These are phyloP conservation scores for Phoenix dactylifera DNA, from an alignment of 176 grass and related monocot genomes.

Conservation along the genomic window DNA sequence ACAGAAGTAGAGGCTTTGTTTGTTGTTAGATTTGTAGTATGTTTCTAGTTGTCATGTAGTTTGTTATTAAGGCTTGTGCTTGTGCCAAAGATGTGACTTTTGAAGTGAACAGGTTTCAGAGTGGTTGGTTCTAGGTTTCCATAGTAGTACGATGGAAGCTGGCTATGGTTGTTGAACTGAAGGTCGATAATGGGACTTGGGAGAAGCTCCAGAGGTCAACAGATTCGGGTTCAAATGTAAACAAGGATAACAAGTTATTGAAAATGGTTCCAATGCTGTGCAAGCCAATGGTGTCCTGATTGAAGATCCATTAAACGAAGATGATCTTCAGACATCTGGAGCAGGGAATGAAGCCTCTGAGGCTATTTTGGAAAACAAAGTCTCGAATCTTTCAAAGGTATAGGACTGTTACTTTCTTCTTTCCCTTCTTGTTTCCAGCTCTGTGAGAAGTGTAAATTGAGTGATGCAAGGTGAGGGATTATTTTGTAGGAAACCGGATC, in stretches of 20 bases:
- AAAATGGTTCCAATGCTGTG: neutral
- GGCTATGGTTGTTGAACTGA: neutral
- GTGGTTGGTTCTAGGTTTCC: neutral
- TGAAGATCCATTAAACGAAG: neutral
- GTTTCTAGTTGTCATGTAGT: neutral
- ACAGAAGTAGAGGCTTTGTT: neutral
- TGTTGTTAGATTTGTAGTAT: neutral
- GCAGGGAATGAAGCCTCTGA: slow-evolving; percentile 14
- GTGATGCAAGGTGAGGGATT: neutral
- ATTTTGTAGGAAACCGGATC: slow-evolving; percentile 47
- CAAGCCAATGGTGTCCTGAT: neutral
- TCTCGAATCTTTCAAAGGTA: slow-evolving; percentile 1
- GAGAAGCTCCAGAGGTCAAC: neutral
- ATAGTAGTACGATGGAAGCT: slow-evolving; percentile 7
- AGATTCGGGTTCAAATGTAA: neutral
- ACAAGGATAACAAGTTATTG: slow-evolving; percentile 8
- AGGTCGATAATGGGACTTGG: neutral
- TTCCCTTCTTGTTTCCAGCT: neutral
- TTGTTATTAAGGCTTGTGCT: neutral
- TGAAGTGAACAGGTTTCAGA: neutral
- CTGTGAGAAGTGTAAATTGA: too few species aligned
- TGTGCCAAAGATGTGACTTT: neutral
- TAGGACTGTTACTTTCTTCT: neutral
- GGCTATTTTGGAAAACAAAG: neutral
- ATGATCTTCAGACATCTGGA: neutral